phyloP scores from a whole-genome alignment of 2,329 filamentous ascomycete genomes.

The Phaeoacremonium minimum region DNA sequence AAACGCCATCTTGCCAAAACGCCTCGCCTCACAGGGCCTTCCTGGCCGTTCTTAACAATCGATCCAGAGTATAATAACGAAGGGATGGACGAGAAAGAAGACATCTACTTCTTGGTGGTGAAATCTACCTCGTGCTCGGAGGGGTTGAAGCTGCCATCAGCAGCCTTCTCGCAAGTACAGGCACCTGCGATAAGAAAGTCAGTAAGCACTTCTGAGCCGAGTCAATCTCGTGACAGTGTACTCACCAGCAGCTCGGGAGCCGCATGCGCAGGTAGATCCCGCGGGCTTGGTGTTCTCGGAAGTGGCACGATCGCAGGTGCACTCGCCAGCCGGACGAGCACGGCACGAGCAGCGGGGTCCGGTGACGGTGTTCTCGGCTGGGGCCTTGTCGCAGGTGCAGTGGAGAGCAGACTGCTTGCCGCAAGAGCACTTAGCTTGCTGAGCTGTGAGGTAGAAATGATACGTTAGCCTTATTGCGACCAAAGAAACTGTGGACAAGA shows the following conservation, averaged over 20 bases:
- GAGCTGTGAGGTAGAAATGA: slow-evolving; percentile 32
- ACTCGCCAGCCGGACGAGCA: slow-evolving; percentile 72
- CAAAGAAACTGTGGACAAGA: not conserved
- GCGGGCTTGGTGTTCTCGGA: slow-evolving; percentile 62
- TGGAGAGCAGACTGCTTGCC: slow-evolving; percentile 82
- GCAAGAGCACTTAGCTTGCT: slow-evolving; percentile 77
- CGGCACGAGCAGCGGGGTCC: slow-evolving; percentile 82
- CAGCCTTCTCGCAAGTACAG: slow-evolving; percentile 79
- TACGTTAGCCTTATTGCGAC: not conserved
- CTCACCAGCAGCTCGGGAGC: slow-evolving; percentile 67
- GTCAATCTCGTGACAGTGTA: not conserved
- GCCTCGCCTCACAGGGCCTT: no score
- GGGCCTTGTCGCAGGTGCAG: slow-evolving; percentile 78
- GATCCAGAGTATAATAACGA: no score
- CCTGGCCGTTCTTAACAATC: no score
- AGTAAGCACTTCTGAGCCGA: not conserved
- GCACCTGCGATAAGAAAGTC: slow-evolving; percentile 37
- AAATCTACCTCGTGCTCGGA: slow-evolving; percentile 76
- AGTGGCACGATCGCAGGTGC: slow-evolving; percentile 71
- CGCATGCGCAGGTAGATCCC: slow-evolving; percentile 70
- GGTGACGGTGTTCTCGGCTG: slow-evolving; percentile 66
- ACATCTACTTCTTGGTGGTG: slow-evolving; percentile 60
- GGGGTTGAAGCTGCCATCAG: slow-evolving; percentile 57
- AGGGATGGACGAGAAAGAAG: no score
- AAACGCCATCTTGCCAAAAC: no score